phyloP scores from a whole-genome alignment of 108 stramenopile species.

The Cyclotella choctawhatcheeana region DNA sequence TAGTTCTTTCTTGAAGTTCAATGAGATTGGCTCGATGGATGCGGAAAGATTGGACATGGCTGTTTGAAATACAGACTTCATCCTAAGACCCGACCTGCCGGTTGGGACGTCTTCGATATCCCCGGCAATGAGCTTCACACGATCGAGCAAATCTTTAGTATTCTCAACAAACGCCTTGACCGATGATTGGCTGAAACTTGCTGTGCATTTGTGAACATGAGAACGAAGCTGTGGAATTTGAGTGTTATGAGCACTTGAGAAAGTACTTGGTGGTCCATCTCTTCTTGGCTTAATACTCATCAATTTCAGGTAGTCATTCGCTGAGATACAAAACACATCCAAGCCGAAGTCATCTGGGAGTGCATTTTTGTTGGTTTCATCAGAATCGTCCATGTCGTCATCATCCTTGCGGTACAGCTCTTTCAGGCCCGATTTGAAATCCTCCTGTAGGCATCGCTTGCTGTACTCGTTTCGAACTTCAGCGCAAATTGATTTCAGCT shows the following conservation, averaged over 20 bases:
- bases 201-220: constrained; percentile 42
- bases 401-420: constrained; percentile 46
- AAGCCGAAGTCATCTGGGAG: constrained; percentile 44
- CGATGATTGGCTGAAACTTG: constrained; percentile 20
- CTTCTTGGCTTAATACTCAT: constrained; percentile 42
- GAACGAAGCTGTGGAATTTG: constrained; percentile 46
- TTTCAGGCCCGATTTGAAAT: constrained; percentile 52
- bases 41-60: constrained; percentile 19
- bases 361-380: constrained; percentile 9
- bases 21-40: constrained; percentile 33
- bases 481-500: constrained; percentile 50
- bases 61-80: constrained; percentile 28
- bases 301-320: constrained; percentile 60
- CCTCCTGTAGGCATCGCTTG: constrained; percentile 47
- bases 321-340: constrained; percentile 51
- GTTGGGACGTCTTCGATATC: constrained; percentile 30
- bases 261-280: constrained; percentile 52
- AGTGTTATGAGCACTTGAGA: constrained; percentile 37
- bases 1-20: constrained; percentile 22
- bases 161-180: constrained; percentile 31
- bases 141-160: constrained; percentile 44
- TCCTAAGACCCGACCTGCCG: constrained; percentile 29
- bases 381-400: constrained; percentile 35
- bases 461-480: constrained; percentile 58
- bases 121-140: constrained; percentile 40